Evolutionary conservation across 306 rosid species (phyloP), one percentile per base, ranked within the genome.

Genomic region (Castanea crenata): DNA sequence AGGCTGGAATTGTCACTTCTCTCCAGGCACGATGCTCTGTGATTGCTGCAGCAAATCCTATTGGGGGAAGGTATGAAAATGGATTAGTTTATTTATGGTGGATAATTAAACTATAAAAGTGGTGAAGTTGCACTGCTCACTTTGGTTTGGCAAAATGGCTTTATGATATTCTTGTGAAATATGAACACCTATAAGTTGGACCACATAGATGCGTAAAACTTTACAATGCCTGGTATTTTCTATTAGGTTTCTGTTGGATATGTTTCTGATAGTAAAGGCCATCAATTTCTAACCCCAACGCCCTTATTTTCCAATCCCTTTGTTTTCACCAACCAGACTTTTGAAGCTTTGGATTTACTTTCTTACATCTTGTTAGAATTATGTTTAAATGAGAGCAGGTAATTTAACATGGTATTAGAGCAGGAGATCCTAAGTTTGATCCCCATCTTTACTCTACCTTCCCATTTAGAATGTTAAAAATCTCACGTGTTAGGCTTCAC

Each of bases 1-100:
- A 92, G 81, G 99, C 99, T 62, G 99, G 99, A 21, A 95, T 95
- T 80, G 99, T 95, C 77, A 95, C 99, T 59, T 95, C 99, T 79
- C 99, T 95, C 56, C 99, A 95, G 88, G 99, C 98, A 75, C 96
- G 99, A 54, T 95, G 99, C 81, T 91, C 98, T 55, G 98, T 95
- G 83, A 95, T 95, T 86, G 97, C 99, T 73, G 99, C 99, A n/a
- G 99, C 99, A 69, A 95, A 95, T 88, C 99, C 98, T 65, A 55
- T 95, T 68, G 99, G 98, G 63, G 99, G 99, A 88, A 95, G 99
- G 99, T 92, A 83, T 79, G 85, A 29, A 19, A 77, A 69, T 12
- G 65, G 63, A 27, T 34, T 21, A 74, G 6, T 74, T 9, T 61
- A 54, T 65, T 58, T 16, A 15, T 18, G 31, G 10, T 67, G 62